Evolutionary conservation across 2,329 filamentous ascomycete species (phyloP), one percentile per base, ranked within the genome.

Genomic region (Aphanoascus verrucosus): DNA sequence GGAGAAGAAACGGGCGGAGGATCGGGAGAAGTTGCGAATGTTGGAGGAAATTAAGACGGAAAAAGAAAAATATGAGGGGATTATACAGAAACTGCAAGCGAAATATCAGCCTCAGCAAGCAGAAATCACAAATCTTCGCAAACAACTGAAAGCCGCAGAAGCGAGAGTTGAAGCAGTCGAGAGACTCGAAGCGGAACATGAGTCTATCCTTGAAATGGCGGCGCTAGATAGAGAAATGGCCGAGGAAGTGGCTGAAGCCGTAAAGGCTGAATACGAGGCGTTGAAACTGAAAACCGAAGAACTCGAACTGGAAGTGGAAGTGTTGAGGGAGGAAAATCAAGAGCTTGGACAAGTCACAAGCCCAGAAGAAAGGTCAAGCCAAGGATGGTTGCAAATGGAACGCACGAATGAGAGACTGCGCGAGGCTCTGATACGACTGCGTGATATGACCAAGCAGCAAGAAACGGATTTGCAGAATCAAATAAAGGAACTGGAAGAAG

Each of bases 221-320:
- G 85, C 87, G 0, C 74, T 98, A 23, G 93, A 98, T 65, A 82
- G 88, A 43, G 91, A 98, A 68, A 94, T 97, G 86, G 93, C 93
- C 0, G 90, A 98, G 68, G 91, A 96, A 69, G 88, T 83, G 42
- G 85, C 87, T 0, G 93, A 97, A 60, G 82, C 85, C 15, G 75
- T 85, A 49, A 93, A 89, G 66, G 78, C 80, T 1, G 90, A 98
- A 64, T 73, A 94, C 20, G 86, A 94, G 37, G 78, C 81, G 1
- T 68, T 94, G 51, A 87, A 88, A 63, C 73, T 80, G 55, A 88
- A 84, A 63, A 72, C 82, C 1, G 90, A 97, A 66, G 90, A 97
- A 67, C 74, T 94, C 6, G 83, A 93, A 61, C 74, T 96, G 8
- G 91, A 98, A 65, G 78, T 91, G 0, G 91, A 97, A 43, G 83